Base-by-base conservation (phyloP, 371 early-diverging fungal genomes). In the Mortierella sp. region DNA sequence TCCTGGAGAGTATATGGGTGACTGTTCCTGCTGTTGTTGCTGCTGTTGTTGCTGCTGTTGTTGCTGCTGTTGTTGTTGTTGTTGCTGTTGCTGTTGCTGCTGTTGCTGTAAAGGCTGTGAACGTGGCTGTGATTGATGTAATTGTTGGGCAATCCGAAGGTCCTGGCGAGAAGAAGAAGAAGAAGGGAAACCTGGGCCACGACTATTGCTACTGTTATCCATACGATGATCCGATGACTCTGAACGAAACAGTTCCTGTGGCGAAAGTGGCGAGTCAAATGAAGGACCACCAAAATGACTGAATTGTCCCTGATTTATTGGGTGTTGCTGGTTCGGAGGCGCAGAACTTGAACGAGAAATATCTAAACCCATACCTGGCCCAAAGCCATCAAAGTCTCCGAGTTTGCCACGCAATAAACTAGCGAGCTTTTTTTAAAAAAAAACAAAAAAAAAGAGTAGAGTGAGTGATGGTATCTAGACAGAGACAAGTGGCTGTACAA, bases 291-390 rank as follows among this genome's bases (percentile, higher is more conserved):
- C 72, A 60, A 71, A 71, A 32, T 66, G 42, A 26, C 37, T 42
- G 58, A 76, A 76, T 17, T 71, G 66, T 15, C 64, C 62, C 51
- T 64, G 35, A 7, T 64, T 45, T 43, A 59, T 19, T 49, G 35
- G 71, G n/a, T 64, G 65, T 29, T 40, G 67, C 31, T 76, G 76
- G 64, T 76, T 71, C 37, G 76, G 76, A 28, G 76, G 76, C 28
- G 76, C 76, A 15, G 76, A 76, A 51, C 59, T 66, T 17, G 76
- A 66, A 15, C 76, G 61, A 32, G 76, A 71, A 54, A 76, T 76
- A 40, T 76, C 71, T 15, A 66, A 64, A 29, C 76, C 71, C 2
- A 67, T 45, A 26, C 54, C 35, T 42, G 64, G 51, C n/a, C 59
- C 59, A 40, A 71, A 71, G 63, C 67, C 51, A 19, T 64, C 76